phyloP scores from a whole-genome alignment of 2,329 filamentous ascomycete species.

The Ustilaginoidea virens region DNA sequence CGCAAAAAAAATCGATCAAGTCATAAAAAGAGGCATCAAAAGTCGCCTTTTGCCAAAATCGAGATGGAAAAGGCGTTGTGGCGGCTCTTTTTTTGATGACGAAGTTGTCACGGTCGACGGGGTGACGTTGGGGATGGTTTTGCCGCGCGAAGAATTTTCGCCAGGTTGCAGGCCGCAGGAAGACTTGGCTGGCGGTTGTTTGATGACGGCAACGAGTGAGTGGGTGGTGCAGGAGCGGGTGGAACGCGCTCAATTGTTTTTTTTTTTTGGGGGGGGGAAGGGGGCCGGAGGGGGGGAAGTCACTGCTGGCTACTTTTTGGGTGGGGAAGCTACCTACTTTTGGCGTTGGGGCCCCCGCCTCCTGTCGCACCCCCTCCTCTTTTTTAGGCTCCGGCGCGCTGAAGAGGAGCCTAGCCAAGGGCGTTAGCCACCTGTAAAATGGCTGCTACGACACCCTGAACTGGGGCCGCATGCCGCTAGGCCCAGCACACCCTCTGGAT shows the following conservation, averaged over 20 bases:
- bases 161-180: conserved; percentile 19
- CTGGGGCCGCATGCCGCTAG: too few relatives aligned
- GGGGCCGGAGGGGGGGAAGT: conserved; percentile 5
- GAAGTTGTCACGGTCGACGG: conserved; percentile 30
- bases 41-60: conserved; percentile 29
- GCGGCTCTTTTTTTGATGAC: conserved; percentile 39
- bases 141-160: conserved; percentile 40
- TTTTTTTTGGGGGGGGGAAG: too few relatives aligned
- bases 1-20: conserved; percentile 48
- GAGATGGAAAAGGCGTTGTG: conserved; percentile 36
- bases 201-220: conserved; percentile 3
- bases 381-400: conserved; percentile 7
- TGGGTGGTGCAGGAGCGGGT: conserved; percentile 6
- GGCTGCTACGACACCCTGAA: background rate
- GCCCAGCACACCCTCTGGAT: too few relatives aligned
- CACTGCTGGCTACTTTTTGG: too few relatives aligned
- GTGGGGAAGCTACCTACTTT: too few relatives aligned
- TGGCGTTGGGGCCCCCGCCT: conserved; percentile 16
- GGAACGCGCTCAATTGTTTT: too few relatives aligned
- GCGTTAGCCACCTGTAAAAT: too few relatives aligned
- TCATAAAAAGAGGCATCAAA: conserved; percentile 44
- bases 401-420: background rate
- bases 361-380: conserved; percentile 15
- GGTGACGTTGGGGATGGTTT: conserved; percentile 41
- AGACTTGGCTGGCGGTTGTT: conserved; percentile 8